Conservation (phyloP, 164 flowering plant genomes). For the Nymphaea thermarum region DNA sequence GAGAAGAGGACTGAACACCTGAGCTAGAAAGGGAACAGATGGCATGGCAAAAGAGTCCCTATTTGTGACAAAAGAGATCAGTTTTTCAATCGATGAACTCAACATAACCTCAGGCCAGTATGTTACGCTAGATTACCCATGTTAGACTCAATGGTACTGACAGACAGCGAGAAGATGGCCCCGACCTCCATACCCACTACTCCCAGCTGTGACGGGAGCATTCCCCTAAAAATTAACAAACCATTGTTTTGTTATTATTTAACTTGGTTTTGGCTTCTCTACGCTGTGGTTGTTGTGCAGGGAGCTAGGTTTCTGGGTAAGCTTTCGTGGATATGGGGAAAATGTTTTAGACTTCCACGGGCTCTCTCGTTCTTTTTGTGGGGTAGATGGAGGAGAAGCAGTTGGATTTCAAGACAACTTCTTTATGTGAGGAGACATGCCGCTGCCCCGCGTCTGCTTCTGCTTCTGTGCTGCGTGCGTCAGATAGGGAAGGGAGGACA, state of each 20-base stretch:
- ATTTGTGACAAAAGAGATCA: no score
- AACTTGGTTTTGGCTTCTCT: background rate
- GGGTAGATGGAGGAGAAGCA: conserved; percentile 35
- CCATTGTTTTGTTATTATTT: background rate
- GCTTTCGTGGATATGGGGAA: background rate
- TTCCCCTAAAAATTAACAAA: no score
- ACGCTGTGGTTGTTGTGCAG: background rate
- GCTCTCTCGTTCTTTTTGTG: background rate
- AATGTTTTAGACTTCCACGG: background rate
- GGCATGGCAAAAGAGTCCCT: no score
- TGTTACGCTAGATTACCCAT: no score
- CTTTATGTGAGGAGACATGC: conserved; percentile 63
- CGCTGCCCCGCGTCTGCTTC: conserved; percentile 15
- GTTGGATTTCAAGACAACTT: conserved; percentile 48
- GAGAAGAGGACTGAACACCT: no score
- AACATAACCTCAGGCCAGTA: no score
- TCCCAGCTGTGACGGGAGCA: no score
- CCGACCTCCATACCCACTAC: no score
- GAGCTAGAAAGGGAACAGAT: no score
- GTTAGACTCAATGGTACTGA: no score
- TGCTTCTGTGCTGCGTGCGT: background rate
- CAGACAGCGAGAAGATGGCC: no score
- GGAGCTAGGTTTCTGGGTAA: background rate
- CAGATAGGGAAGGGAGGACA: background rate
- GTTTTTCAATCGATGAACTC: no score